Conservation (phyloP, 495 filamentous ascomycete species). For the Daldinia grandis region DNA sequence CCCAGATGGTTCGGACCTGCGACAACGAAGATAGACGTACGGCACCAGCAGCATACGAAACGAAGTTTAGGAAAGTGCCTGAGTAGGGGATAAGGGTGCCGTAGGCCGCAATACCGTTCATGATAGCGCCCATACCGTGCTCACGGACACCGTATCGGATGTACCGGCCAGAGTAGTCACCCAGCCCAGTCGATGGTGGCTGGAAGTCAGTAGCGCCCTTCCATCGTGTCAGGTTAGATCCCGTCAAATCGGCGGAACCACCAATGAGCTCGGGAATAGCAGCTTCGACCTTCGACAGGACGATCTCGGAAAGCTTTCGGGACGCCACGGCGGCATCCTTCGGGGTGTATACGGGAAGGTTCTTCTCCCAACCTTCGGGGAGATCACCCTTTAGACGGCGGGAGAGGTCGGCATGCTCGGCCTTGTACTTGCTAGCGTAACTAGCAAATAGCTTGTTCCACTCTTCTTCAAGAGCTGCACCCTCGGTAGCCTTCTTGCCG, state of each 20-base stretch:
- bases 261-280: conserved; percentile 90
- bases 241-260: conserved; percentile 96
- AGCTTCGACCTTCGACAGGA: conserved; percentile 86
- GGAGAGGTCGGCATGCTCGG: conserved; percentile 78
- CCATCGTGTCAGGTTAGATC: conserved; percentile 98
- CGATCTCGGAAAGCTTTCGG: conserved; percentile 93
- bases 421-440: conserved; percentile 79
- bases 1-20: conserved; percentile 90
- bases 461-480: conserved; percentile 90
- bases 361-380: conserved; percentile 96
- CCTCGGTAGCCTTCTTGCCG: conserved; percentile 78
- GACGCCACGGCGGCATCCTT: conserved; percentile 86
- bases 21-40: conserved; percentile 93
- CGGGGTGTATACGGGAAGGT: conserved; percentile 89
- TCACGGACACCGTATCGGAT: conserved; percentile 97
- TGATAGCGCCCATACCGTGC: conserved; percentile 96
- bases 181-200: conserved; percentile 82
- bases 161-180: conserved; percentile 90
- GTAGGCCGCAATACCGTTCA: conserved; percentile 97
- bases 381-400: conserved; percentile 85
- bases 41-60: conserved; percentile 96
- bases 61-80: conserved; percentile 99
- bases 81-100: conserved; percentile 92
- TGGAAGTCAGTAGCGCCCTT: conserved; percentile 98
- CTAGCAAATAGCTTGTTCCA: conserved; percentile 94